Conservation (phyloP, 192 early-diverging fungal species). For the Geranomyces michiganensis region DNA sequence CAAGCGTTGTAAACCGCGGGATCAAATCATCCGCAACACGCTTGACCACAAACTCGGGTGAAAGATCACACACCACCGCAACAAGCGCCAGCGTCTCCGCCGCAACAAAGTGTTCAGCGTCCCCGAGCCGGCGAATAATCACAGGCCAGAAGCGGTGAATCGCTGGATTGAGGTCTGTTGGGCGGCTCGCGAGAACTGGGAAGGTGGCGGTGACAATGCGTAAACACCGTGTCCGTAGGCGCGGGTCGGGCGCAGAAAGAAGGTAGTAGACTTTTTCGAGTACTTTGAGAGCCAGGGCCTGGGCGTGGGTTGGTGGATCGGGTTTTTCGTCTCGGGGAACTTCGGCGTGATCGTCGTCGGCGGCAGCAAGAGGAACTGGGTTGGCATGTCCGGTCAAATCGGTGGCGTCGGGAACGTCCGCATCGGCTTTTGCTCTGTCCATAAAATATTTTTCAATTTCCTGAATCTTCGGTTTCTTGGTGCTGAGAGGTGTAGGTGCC, state of each 20-base stretch:
- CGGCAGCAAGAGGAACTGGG: background rate
- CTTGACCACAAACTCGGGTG: constrained; percentile 25
- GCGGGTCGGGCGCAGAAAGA: constrained; percentile 23
- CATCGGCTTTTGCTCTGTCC: background rate
- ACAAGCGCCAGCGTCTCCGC: constrained; percentile 32
- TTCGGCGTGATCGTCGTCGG: background rate
- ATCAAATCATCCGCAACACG: constrained; percentile 32
- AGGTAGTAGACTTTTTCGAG: constrained; percentile 33
- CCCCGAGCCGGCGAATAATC: constrained; percentile 25
- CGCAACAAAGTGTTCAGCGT: constrained; percentile 39
- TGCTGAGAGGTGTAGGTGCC: background rate
- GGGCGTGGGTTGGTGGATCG: background rate
- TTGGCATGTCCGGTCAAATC: background rate
- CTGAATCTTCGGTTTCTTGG: background rate
- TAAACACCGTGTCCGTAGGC: constrained; percentile 28
- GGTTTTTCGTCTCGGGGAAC: constrained; percentile 2
- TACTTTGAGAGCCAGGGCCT: constrained; percentile 40
- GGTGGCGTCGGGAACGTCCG: constrained; percentile 5
- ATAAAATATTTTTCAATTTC: constrained; percentile 9
- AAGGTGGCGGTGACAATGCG: constrained; percentile 20
- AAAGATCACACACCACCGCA: background rate
- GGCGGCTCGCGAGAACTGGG: constrained; percentile 7
- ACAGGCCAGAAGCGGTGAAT: constrained; percentile 46
- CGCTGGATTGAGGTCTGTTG: constrained; percentile 32
- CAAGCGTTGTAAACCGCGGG: background rate